phyloP scores from a whole-genome alignment of 83 land plant genomes.

The Picea abies region DNA sequence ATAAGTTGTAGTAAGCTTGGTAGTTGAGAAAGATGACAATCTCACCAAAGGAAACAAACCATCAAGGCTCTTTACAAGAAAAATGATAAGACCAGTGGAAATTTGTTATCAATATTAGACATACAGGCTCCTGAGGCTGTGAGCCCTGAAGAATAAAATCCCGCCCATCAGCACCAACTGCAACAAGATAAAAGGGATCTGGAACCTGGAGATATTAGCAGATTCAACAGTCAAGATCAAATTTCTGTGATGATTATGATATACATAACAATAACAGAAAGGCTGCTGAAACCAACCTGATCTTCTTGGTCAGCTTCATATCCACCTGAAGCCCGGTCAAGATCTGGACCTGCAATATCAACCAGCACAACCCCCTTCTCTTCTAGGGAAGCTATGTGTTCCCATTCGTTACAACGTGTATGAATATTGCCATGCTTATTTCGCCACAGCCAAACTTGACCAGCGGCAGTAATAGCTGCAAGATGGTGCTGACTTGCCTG shows the following conservation, averaged over 20 bases:
- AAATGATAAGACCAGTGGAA: neutral
- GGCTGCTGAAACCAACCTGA: slow-evolving; percentile 24
- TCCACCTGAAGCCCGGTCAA: slow-evolving; percentile 39
- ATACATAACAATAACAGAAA: neutral
- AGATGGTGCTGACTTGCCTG: slow-evolving; percentile 59
- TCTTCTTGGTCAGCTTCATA: slow-evolving; percentile 48
- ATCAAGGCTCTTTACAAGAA: neutral
- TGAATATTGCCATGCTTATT: slow-evolving; percentile 46
- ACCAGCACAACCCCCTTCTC: slow-evolving; percentile 30
- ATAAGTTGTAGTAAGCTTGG: neutral
- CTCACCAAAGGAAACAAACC: neutral
- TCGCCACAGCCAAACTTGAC: slow-evolving; percentile 52
- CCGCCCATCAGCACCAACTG: slow-evolving; percentile 36
- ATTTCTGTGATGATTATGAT: neutral
- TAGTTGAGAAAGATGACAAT: neutral
- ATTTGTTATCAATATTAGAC: neutral
- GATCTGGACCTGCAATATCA: slow-evolving; percentile 52
- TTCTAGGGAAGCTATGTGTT: slow-evolving; percentile 38
- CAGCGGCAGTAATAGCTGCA: slow-evolving; percentile 50
- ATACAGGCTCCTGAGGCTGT: slow-evolving; percentile 43
- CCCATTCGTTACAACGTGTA: slow-evolving; percentile 45
- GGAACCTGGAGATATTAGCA: slow-evolving; percentile 33
- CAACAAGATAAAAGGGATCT: slow-evolving; percentile 50
- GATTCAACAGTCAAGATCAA: slow-evolving; percentile 7
- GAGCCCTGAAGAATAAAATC: slow-evolving; percentile 52